Percentiles rank a stretch among this genome's conserved stretches.
These are phyloP conservation scores for Aspergillus jensenii DNA, from an alignment of 2,329 filamentous ascomycete genomes.

Conservation along the genomic window DNA sequence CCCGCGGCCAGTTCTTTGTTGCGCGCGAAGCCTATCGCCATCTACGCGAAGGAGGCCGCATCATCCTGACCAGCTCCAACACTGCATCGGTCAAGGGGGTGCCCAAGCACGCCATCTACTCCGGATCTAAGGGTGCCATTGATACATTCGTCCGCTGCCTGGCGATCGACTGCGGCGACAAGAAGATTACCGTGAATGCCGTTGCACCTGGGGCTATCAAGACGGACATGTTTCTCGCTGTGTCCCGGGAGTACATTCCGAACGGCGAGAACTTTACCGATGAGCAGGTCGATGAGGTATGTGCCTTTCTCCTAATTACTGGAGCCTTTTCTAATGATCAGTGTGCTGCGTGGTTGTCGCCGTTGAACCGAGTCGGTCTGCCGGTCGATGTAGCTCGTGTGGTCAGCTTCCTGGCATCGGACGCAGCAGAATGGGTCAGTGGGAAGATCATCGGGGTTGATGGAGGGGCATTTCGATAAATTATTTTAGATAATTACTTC, in stretches of 20 bases:
- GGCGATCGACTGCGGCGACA: conserved; percentile 67
- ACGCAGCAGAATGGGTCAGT: conserved; percentile 11
- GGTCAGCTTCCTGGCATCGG: conserved; percentile 9
- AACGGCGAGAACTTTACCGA: conserved; percentile 3
- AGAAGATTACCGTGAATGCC: conserved; percentile 67
- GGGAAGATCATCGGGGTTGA: conserved; percentile 4
- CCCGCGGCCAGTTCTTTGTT: conserved; percentile 64
- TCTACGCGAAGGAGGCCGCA: conserved; percentile 66
- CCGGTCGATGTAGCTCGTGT: conserved; percentile 10
- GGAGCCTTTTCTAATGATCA: background rate
- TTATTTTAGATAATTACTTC: background rate
- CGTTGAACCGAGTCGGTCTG: background rate
- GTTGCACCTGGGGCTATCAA: conserved; percentile 67
- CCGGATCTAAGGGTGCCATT: conserved; percentile 72
- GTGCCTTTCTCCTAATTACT: background rate
- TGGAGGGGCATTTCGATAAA: background rate
- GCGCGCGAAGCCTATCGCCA: conserved; percentile 67
- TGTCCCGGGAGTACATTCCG: conserved; percentile 11
- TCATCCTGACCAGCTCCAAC: conserved; percentile 74
- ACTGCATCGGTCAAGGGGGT: conserved; percentile 53
- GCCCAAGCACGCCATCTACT: conserved; percentile 71
- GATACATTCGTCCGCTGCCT: conserved; percentile 76
- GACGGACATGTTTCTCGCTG: conserved; percentile 63
- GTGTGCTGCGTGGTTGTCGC: conserved; percentile 6
- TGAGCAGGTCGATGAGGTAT: conserved; percentile 1